phyloP scores from a whole-genome alignment of 208 protist genomes.

The Acanthamoeba comandoni region DNA sequence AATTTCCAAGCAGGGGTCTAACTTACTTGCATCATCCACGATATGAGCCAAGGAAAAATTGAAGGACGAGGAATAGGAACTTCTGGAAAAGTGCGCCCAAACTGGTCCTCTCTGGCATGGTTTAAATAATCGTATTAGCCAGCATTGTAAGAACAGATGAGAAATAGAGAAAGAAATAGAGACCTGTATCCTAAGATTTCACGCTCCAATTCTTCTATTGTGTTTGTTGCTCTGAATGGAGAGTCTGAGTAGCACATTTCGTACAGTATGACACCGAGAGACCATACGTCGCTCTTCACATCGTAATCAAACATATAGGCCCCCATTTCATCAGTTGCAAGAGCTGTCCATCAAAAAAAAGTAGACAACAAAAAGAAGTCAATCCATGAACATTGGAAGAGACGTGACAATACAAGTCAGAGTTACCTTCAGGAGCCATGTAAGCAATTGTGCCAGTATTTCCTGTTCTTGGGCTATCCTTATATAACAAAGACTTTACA shows the following conservation, averaged over 20 bases:
- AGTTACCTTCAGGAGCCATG: conserved; percentile 42
- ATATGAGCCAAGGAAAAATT: conserved; percentile 35
- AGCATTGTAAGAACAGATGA: not conserved
- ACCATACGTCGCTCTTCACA: conserved; percentile 79
- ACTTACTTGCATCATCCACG: conserved; percentile 45
- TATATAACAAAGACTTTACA: conserved; percentile 22
- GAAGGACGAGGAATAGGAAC: not conserved
- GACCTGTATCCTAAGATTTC: conserved; percentile 28
- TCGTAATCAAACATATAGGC: conserved; percentile 72
- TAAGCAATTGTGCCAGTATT: conserved; percentile 65
- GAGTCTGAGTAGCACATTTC: conserved; percentile 76
- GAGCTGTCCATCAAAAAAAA: not conserved
- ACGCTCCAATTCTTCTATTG: conserved; percentile 36
- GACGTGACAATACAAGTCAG: not conserved
- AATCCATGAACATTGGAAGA: not conserved
- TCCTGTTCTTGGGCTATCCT: conserved; percentile 11
- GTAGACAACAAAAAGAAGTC: not conserved
- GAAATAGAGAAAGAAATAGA: not conserved
- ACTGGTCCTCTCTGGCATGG: not conserved
- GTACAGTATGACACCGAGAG: conserved; percentile 84
- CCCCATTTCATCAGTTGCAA: not conserved
- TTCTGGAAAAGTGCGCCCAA: not conserved
- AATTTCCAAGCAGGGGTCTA: not conserved
- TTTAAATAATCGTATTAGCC: not conserved
- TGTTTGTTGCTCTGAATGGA: conserved; percentile 22